Evolutionary conservation across 768 basidiomycete species (phyloP), one percentile per base, ranked within the genome.

Genomic region (Lactifluus pinguis): DNA sequence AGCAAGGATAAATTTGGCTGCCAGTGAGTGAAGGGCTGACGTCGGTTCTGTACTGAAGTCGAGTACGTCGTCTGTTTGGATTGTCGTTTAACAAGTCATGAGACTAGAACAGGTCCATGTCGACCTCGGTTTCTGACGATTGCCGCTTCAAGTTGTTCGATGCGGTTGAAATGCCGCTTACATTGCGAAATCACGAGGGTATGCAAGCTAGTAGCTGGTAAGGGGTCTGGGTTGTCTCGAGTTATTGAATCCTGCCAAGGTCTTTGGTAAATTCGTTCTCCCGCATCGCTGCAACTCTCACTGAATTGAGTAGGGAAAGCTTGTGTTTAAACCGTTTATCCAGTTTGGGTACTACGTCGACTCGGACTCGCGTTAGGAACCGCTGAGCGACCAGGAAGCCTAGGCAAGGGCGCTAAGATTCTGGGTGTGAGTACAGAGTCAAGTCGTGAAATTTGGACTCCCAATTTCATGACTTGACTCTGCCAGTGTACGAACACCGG

Each of bases 21-120:
- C 98, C 57, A 92, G 89, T 65, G 97, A 99, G 68, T 98, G 95
- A 66, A 90, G 92, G 90, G 7, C 73, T 98, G 45, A 99, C 98
- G 70, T 85, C 93, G 0, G 86, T 89, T 15, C 74, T 99, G 67
- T 90, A 92, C 68, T 77, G 75, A 80, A 59, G 80, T 95, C n/a
- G 77, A 80, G 92, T 92, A 64, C 62, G 87, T 77, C 13, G 30
- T 62, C 8, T 21, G n/a, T 60, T 29, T 14, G 52, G 49, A 36
- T 55, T 42, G 8, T 29, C 45, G 6, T 50, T 41, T 6, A 68
- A 21, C 59, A 32, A 36, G 55, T 59, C 21, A 4, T 32, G 56
- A 56, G 57, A 45, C 19, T 1, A 34, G 41, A 32, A 25, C 65
- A 93, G 91, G 54, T 87, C 81, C 66, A 84, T 86, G 0, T 85